Conservation (phyloP, 2,329 filamentous ascomycete genomes). For the Ophiocordyceps polyrhachis-furcata region DNA sequence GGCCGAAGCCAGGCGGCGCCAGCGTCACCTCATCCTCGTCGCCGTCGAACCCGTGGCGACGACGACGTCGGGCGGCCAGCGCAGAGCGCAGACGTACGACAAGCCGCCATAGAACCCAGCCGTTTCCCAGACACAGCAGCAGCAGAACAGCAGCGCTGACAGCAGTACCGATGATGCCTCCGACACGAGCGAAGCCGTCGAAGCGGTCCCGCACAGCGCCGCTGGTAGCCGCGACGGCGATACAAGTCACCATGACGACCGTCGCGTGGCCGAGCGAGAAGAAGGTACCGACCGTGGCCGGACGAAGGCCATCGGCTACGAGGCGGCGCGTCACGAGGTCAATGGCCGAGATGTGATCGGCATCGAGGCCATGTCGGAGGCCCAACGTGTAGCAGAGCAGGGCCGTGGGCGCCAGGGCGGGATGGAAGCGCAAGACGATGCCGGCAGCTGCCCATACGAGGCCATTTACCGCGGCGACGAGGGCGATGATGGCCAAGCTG, state of each 20-base stretch:
- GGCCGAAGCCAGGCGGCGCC: conserved; percentile 25
- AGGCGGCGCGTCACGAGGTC: conserved; percentile 87
- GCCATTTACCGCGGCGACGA: conserved; percentile 31
- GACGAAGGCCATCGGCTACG: conserved; percentile 65
- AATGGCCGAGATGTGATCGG: conserved; percentile 77
- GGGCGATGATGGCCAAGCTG: conserved; percentile 27
- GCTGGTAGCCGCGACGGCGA: conserved; percentile 80
- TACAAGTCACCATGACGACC: conserved; percentile 75
- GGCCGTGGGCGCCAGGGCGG: conserved; percentile 55
- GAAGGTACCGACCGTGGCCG: conserved; percentile 84
- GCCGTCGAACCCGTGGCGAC: conserved; percentile 4
- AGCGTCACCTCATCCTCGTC: not conserved
- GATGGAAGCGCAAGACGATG: conserved; percentile 32
- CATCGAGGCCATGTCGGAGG: conserved; percentile 85
- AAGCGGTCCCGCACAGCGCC: conserved; percentile 69
- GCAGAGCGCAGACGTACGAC: conserved; percentile 47
- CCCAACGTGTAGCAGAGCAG: conserved; percentile 78
- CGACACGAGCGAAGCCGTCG: conserved; percentile 58
- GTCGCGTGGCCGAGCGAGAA: conserved; percentile 91
- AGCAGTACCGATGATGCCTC: conserved; percentile 75
- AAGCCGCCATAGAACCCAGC: conserved; percentile 67
- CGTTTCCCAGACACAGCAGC: conserved; percentile 65
- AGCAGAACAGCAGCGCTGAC: conserved; percentile 73
- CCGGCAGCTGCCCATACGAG: conserved; percentile 35
- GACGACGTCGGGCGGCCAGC: conserved; percentile 24